Conservation (phyloP, 139 green algal species). For the Tetradesmus lagerheimii region DNA sequence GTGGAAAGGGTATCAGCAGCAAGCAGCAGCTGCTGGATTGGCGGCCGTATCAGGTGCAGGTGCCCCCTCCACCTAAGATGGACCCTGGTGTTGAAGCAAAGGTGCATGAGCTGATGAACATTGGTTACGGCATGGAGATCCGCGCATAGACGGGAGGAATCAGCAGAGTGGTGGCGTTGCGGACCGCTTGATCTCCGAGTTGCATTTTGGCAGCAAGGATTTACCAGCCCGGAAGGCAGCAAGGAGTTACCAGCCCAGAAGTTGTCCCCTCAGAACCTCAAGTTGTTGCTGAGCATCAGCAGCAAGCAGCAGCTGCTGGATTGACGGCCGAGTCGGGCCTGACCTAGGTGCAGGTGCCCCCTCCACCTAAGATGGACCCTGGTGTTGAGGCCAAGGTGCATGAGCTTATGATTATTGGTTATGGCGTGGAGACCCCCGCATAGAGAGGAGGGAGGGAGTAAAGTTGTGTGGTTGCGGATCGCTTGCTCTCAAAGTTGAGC, state of each 20-base stretch:
- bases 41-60: conserved; percentile 36
- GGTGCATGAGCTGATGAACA: conserved; percentile 29
- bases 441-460: neutral
- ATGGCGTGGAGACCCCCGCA: neutral
- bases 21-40: conserved; percentile 41
- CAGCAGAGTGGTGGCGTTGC: too few relatives aligned
- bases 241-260: too few relatives aligned
- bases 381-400: conserved; percentile 8
- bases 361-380: conserved; percentile 24
- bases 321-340: conserved; percentile 30
- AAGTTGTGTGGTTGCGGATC: too few relatives aligned
- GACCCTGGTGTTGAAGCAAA: conserved; percentile 16
- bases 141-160: neutral
- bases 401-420: conserved; percentile 31
- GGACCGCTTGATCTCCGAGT: too few relatives aligned
- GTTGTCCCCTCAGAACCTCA: too few relatives aligned
- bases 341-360: conserved; percentile 37
- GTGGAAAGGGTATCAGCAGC: conserved; percentile 10
- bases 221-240: too few relatives aligned
- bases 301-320: conserved; percentile 40
- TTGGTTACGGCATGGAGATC: conserved; percentile 4
- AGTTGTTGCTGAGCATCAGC: too few relatives aligned
- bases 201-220: too few relatives aligned
- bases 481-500: too few relatives aligned
- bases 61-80: conserved; percentile 29